Percentiles rank a stretch among this genome's conserved stretches.
Conservation (phyloP, 495 filamentous ascomycete species). For the Neurospora sublineolata region DNA sequence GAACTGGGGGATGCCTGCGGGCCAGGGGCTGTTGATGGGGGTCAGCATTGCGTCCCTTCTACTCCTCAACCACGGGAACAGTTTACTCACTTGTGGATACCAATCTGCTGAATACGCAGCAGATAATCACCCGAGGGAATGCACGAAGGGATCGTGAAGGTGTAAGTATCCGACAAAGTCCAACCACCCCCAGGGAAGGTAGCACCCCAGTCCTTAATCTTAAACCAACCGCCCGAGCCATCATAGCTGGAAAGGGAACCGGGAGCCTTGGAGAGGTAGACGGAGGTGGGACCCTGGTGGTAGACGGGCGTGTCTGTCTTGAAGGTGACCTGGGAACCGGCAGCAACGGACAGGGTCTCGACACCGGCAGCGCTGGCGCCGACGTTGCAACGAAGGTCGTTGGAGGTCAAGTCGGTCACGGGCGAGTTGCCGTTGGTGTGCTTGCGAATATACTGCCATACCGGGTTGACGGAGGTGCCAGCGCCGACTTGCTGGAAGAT, state of each 20-base stretch:
- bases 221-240: slow-evolving; percentile 45
- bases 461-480: slow-evolving; percentile 28
- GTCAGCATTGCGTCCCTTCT: not conserved
- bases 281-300: slow-evolving; percentile 45
- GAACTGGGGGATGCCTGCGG: slow-evolving; percentile 39
- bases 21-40: slow-evolving; percentile 14
- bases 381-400: slow-evolving; percentile 49
- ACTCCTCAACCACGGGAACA: no score
- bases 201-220: slow-evolving; percentile 41
- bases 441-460: slow-evolving; percentile 42
- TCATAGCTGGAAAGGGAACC: slow-evolving; percentile 31
- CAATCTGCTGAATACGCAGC: slow-evolving; percentile 49
- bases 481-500: slow-evolving; percentile 41
- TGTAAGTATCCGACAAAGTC: slow-evolving; percentile 30
- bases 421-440: slow-evolving; percentile 51
- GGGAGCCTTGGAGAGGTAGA: slow-evolving; percentile 43
- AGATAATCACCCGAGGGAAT: slow-evolving; percentile 51
- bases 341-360: slow-evolving; percentile 32
- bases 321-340: slow-evolving; percentile 42
- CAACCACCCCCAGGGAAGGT: slow-evolving; percentile 26
- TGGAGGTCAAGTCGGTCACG: slow-evolving; percentile 42
- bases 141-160: slow-evolving; percentile 41
- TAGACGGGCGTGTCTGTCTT: slow-evolving; percentile 43
- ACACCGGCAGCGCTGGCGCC: slow-evolving; percentile 36
- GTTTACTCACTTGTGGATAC: slow-evolving; percentile 39